Conservation (phyloP, 2,329 filamentous ascomycete species). For the Cordyceps tenuipes region DNA sequence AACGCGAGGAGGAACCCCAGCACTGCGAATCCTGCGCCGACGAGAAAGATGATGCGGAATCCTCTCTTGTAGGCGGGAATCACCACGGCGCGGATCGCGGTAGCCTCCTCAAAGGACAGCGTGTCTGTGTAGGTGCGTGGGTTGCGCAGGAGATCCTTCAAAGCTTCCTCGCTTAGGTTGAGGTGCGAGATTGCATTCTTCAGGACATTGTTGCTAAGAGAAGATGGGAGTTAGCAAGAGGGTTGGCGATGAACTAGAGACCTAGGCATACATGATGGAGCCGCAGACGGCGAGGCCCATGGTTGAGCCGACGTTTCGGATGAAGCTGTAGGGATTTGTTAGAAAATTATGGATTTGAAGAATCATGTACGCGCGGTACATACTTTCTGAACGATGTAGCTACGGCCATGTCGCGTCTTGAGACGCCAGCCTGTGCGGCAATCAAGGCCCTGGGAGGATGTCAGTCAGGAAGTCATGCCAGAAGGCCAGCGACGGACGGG, state of each 20-base stretch:
- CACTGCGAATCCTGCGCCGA: constrained; percentile 27
- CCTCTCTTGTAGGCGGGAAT: constrained; percentile 28
- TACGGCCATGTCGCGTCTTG: constrained; percentile 36
- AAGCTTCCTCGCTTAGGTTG: constrained; percentile 15
- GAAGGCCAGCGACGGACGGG: background rate
- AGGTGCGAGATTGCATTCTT: constrained; percentile 22
- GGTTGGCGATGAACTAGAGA: background rate
- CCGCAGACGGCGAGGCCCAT: constrained; percentile 32
- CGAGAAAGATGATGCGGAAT: constrained; percentile 31
- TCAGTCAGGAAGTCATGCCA: background rate
- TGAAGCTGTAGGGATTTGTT: constrained; percentile 23
- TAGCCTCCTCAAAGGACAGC: constrained; percentile 22
- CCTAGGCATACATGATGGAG: constrained; percentile 14
- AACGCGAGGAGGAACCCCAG: constrained; percentile 29
- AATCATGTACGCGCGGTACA: constrained; percentile 9
- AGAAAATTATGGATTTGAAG: background rate
- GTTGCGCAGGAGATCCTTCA: constrained; percentile 24
- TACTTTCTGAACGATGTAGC: constrained; percentile 37
- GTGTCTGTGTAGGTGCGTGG: constrained; percentile 25
- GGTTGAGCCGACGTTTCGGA: constrained; percentile 31
- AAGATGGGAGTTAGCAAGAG: background rate
- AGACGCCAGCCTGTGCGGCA: constrained; percentile 48
- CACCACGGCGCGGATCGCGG: constrained; percentile 22
- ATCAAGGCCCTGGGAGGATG: constrained; percentile 30
- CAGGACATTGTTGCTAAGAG: constrained; percentile 31